Conservation (phyloP, 768 basidiomycete genomes). For the Nevesoporus exiguus region DNA sequence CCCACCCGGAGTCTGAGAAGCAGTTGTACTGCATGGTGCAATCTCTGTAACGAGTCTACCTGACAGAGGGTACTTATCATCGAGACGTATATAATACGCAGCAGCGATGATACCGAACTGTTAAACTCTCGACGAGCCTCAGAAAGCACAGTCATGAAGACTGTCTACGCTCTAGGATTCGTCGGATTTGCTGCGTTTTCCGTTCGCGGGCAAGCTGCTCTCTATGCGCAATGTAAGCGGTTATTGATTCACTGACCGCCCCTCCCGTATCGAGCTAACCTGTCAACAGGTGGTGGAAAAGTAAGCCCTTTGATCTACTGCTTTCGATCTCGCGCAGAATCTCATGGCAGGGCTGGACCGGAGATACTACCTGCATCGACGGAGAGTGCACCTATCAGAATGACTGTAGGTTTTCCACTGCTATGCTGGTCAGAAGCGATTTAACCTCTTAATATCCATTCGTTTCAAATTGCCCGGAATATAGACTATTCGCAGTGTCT, state of each 20-base stretch:
- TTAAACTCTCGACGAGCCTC: background rate
- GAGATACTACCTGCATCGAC: constrained; percentile 4
- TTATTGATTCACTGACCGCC: background rate
- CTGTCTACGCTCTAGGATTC: background rate
- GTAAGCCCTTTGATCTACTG: background rate
- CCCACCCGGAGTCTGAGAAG: background rate
- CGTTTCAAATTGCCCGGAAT: background rate
- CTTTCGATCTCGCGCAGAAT: background rate
- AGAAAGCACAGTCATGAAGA: constrained; percentile 1
- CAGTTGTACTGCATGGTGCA: background rate
- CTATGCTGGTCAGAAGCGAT: background rate
- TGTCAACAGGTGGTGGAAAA: constrained; percentile 8
- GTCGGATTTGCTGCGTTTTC: background rate
- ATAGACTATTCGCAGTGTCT: constrained; percentile 13
- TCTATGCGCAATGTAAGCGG: constrained; percentile 12
- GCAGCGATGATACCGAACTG: background rate
- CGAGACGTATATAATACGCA: constrained; percentile 2
- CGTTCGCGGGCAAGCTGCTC: constrained; percentile 6
- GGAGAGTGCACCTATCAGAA: constrained; percentile 7
- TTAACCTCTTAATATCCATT: background rate
- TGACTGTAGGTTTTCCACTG: background rate
- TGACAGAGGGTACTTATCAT: background rate
- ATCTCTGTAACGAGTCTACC: background rate
- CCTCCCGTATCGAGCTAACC: background rate
- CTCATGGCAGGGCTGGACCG: constrained; percentile 4